Conservation (phyloP, 176 grass and related monocot species). For the Zea mays region DNA sequence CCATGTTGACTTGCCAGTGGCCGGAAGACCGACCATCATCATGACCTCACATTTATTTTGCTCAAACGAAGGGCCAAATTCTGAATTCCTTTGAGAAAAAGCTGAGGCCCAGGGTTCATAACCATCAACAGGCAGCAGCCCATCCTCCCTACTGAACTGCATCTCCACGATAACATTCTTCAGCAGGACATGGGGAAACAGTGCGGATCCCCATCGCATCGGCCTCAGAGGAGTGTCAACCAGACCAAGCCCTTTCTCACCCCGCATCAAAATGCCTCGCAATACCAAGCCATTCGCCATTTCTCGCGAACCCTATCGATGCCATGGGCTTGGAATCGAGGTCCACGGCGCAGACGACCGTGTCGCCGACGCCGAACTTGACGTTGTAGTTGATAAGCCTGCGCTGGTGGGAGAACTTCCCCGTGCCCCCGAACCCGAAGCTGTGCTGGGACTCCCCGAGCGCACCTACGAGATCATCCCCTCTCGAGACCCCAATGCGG, state of each 20-base stretch:
- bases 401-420: conserved; percentile 54
- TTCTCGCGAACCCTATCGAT: conserved; percentile 57
- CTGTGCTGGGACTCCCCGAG: conserved; percentile 60
- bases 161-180: conserved; percentile 66
- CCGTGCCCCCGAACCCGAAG: conserved; percentile 68
- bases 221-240: conserved; percentile 32
- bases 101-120: conserved; percentile 55
- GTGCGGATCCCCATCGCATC: conserved; percentile 51
- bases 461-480: conserved; percentile 40
- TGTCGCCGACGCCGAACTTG: conserved; percentile 56
- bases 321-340: conserved; percentile 54
- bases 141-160: conserved; percentile 61
- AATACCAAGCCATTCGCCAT: conserved; percentile 54
- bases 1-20: conserved; percentile 69
- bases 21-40: conserved; percentile 73
- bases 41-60: conserved; percentile 47
- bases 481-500: conserved; percentile 59
- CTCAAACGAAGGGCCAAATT: conserved; percentile 44
- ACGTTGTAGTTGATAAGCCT: conserved; percentile 49
- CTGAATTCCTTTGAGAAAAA: conserved; percentile 31
- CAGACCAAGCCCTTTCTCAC: conserved; percentile 47
- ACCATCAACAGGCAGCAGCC: conserved; percentile 50
- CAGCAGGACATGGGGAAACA: conserved; percentile 63
- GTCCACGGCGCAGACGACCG: conserved; percentile 60
- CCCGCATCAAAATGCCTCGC: conserved; percentile 46